phyloP scores from a whole-genome alignment of 352 stramenopile species.

The Phytophthora ohioensis region DNA sequence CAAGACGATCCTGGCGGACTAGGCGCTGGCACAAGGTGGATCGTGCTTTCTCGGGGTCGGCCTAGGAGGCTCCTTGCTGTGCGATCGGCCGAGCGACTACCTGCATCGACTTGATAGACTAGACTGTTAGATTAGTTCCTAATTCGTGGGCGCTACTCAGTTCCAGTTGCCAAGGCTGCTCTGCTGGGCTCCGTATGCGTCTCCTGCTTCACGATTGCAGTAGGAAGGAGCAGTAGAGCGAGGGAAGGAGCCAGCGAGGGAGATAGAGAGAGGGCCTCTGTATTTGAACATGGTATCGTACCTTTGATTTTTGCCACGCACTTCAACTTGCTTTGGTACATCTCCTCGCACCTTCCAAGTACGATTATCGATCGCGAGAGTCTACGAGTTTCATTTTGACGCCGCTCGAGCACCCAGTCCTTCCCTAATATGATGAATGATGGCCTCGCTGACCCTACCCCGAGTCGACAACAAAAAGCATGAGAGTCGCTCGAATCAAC shows the following conservation, averaged over 20 bases:
- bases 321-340: conserved; percentile 11
- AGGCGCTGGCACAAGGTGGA: conserved; percentile 31
- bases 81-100: conserved; percentile 24
- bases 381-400: too few relatives aligned
- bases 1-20: conserved; percentile 62
- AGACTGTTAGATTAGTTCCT: conserved; percentile 85
- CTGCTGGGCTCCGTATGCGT: conserved; percentile 18
- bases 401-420: too few relatives aligned
- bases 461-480: too few relatives aligned
- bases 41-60: conserved; percentile 11
- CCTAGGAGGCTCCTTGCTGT: conserved; percentile 11
- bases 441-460: too few relatives aligned
- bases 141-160: conserved; percentile 84
- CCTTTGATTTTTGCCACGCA: conserved; percentile 25
- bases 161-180: conserved; percentile 47
- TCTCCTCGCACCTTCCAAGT: background rate
- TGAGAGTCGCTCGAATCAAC: too few relatives aligned
- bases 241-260: conserved; percentile 4
- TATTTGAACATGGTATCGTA: conserved; percentile 48
- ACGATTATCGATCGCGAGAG: background rate
- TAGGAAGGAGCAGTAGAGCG: conserved; percentile 4
- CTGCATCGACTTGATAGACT: conserved; percentile 68
- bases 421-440: too few relatives aligned
- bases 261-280: conserved; percentile 31
- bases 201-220: conserved; percentile 3